A percentile compares a stretch with the other conserved stretches of the same genome.
Conservation (phyloP, 768 basidiomycete genomes). For the Boletellus ananas region DNA sequence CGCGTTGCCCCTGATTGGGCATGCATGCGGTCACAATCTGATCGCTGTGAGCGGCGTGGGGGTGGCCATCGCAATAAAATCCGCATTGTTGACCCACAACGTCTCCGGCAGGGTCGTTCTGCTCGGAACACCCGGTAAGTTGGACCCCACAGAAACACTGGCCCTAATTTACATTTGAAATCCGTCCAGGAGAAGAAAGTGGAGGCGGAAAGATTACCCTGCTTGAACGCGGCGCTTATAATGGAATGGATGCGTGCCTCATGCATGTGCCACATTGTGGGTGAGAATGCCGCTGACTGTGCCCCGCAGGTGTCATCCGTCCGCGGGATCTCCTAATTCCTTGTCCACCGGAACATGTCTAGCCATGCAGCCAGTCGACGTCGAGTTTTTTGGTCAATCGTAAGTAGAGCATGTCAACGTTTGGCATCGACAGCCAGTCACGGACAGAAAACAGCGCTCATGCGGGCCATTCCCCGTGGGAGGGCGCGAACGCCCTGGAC, state of each 20-base stretch:
- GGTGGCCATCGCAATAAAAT: conserved; percentile 67
- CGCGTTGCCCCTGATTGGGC: conserved; percentile 51
- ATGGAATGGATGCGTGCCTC: conserved; percentile 76
- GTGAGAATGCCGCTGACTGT: conserved; percentile 13
- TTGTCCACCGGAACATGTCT: conserved; percentile 50
- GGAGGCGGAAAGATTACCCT: conserved; percentile 77
- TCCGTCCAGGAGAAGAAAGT: conserved; percentile 62
- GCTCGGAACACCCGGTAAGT: conserved; percentile 70
- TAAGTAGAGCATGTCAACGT: conserved; percentile 30
- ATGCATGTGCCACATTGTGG: conserved; percentile 44
- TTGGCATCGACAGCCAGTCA: conserved; percentile 3
- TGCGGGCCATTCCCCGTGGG: conserved; percentile 80
- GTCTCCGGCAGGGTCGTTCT: conserved; percentile 67
- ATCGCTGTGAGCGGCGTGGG: conserved; percentile 78
- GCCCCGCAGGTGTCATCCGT: conserved; percentile 65
- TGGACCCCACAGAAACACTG: not conserved
- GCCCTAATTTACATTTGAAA: conserved; percentile 1
- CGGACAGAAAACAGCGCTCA: conserved; percentile 52
- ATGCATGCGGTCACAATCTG: conserved; percentile 80
- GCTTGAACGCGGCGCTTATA: conserved; percentile 71
- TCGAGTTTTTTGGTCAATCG: conserved; percentile 76
- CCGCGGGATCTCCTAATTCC: conserved; percentile 49
- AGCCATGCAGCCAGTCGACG: conserved; percentile 61
- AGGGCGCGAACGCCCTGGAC: conserved; percentile 83
- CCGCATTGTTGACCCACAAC: conserved; percentile 59